Conservation (phyloP, 345 rosid genomes). For the Syzygium aqueum region DNA sequence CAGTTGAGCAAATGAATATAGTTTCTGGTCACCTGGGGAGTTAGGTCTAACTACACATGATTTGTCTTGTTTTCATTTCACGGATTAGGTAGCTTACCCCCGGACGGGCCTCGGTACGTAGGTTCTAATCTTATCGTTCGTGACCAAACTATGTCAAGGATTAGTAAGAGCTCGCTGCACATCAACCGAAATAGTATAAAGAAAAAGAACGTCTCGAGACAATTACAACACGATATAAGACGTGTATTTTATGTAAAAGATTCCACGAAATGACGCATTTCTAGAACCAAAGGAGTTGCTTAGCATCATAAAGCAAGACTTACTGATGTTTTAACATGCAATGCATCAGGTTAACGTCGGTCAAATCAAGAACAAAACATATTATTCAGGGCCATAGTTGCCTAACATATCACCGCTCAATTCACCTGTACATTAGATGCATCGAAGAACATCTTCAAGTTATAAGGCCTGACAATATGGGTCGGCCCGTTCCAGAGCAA, state of each 20-base stretch:
- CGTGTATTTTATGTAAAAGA: not conserved
- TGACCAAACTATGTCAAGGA: not conserved
- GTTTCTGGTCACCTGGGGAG: not conserved
- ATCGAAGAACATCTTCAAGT: not conserved
- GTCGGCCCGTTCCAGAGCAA: constrained; percentile 2
- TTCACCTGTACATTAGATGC: not conserved
- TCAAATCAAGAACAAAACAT: not conserved
- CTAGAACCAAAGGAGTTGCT: not conserved
- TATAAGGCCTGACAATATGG: not conserved
- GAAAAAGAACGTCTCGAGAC: not conserved
- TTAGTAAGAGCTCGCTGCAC: not conserved
- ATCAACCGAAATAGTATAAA: not conserved
- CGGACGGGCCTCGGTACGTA: not conserved
- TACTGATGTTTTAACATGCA: not conserved
- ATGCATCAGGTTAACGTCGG: not conserved
- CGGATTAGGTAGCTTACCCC: not conserved
- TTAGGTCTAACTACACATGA: not conserved
- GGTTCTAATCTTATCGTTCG: not conserved
- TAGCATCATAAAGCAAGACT: not conserved
- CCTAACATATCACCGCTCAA: not conserved
- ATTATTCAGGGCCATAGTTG: not conserved
- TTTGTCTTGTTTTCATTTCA: not conserved
- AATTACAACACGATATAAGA: not conserved
- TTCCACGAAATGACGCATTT: not conserved
- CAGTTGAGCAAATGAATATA: not conserved